phyloP scores from a whole-genome alignment of 352 stramenopile genomes.

The Phytophthora tubulina region DNA sequence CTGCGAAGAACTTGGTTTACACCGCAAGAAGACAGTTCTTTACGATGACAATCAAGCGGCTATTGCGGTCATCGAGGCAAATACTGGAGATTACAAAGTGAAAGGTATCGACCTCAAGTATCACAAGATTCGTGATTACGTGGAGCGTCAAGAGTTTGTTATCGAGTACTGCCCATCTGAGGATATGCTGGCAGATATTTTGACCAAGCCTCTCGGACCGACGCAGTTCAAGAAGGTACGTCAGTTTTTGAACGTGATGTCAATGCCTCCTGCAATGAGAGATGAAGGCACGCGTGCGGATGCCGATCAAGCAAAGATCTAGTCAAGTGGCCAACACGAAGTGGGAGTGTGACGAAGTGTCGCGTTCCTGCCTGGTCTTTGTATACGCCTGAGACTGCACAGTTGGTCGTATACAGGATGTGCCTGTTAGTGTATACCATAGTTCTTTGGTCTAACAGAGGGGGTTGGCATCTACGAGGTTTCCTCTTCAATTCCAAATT shows the following conservation, averaged over 20 bases:
- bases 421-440: no score
- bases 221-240: constrained; percentile 17
- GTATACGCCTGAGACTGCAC: background rate
- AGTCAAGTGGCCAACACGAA: constrained; percentile 8
- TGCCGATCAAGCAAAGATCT: background rate
- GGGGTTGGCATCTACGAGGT: constrained; percentile 10
- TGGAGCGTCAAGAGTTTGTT: constrained; percentile 11
- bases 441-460: constrained; percentile 7
- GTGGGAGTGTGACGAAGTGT: constrained; percentile 18
- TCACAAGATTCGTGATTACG: no score
- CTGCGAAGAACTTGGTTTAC: constrained; percentile 12
- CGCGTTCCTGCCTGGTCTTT: constrained; percentile 2
- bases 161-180: constrained; percentile 12
- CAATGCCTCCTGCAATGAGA: background rate
- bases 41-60: constrained; percentile 16
- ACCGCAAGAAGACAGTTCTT: constrained; percentile 5
- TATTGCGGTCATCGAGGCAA: constrained; percentile 9
- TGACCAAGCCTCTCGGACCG: constrained; percentile 5
- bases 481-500: constrained; percentile 11
- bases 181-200: constrained; percentile 16
- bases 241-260: constrained; percentile 6
- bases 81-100: constrained; percentile 20
- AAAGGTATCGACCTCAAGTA: constrained; percentile 1
- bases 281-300: background rate
- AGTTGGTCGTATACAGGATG: background rate